Evolutionary conservation across 352 stramenopile genomes (phyloP).

Genomic region (Saprolegnia parasitica): DNA sequence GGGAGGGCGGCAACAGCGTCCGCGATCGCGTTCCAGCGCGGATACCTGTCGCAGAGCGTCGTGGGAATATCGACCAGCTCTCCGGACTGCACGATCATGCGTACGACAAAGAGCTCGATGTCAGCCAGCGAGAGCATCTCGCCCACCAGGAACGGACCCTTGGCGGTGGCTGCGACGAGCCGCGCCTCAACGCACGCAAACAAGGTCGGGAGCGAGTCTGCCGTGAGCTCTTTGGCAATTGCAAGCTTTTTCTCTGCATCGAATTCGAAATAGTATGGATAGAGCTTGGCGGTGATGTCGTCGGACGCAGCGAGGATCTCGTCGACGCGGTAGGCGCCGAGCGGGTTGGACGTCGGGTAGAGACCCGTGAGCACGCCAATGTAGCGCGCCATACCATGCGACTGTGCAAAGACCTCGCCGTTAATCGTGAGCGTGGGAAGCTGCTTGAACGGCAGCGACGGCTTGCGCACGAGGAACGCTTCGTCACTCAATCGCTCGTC

Average conservation of each 20-base stretch:
- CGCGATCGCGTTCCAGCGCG: not conserved
- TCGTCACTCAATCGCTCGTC: conserved; percentile 39
- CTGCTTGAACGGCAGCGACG: conserved; percentile 39
- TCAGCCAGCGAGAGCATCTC: conserved; percentile 44
- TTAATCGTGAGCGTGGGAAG: conserved; percentile 49
- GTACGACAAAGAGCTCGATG: conserved; percentile 28
- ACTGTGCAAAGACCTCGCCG: conserved; percentile 35
- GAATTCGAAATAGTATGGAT: conserved; percentile 32
- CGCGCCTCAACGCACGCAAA: conserved; percentile 34
- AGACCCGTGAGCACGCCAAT: conserved; percentile 43
- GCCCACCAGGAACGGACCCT: conserved; percentile 31
- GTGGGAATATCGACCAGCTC: not conserved
- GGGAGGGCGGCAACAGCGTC: not conserved
- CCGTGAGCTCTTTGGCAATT: conserved; percentile 37
- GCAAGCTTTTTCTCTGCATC: conserved; percentile 36
- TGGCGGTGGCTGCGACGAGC: conserved; percentile 30
- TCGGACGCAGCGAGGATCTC: conserved; percentile 39
- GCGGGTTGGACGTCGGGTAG: conserved; percentile 38
- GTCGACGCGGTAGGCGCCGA: conserved; percentile 38
- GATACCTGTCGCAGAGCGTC: not conserved
- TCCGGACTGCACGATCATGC: not conserved
- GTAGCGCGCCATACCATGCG: conserved; percentile 49
- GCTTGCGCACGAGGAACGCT: conserved; percentile 37
- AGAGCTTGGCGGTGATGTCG: conserved; percentile 34
- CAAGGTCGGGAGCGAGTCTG: conserved; percentile 32